Conservation (phyloP, 2,329 filamentous ascomycete species). For the Fusarium torreyae region DNA sequence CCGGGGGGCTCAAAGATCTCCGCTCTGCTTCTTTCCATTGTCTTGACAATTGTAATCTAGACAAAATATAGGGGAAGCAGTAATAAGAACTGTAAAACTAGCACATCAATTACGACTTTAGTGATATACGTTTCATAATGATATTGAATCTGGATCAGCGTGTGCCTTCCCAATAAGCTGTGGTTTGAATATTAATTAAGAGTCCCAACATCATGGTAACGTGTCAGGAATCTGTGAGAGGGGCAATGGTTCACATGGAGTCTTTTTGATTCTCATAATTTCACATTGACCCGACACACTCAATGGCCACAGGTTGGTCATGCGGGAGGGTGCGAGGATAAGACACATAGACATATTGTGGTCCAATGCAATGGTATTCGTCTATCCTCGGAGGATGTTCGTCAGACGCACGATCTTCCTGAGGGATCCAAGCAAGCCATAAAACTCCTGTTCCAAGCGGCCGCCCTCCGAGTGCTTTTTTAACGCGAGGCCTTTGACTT, state of each 20-base stretch:
- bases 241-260: conserved; percentile 28
- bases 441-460: conserved; percentile 64
- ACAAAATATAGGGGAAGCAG: conserved; percentile 50
- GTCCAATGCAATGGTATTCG: conserved; percentile 61
- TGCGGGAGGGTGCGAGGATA: conserved; percentile 23
- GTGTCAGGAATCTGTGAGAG: neutral
- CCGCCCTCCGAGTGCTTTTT: conserved; percentile 59
- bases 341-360: conserved; percentile 44
- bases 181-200: neutral
- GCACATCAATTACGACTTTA: neutral
- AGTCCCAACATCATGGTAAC: conserved; percentile 8
- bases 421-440: conserved; percentile 61
- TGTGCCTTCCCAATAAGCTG: neutral
- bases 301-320: conserved; percentile 30
- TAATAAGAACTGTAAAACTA: conserved; percentile 52
- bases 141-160: no score
- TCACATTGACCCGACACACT: conserved; percentile 40
- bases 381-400: conserved; percentile 61
- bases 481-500: conserved; percentile 54
- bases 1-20: conserved; percentile 57
- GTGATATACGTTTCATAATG: neutral
- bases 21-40: conserved; percentile 59
- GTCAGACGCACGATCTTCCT: conserved; percentile 61
- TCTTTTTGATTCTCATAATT: conserved; percentile 34
- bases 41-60: conserved; percentile 57